Evolutionary conservation across 345 rosid genomes (phyloP), one percentile per base, ranked within the genome.

Genomic region (Acer saccharum): DNA sequence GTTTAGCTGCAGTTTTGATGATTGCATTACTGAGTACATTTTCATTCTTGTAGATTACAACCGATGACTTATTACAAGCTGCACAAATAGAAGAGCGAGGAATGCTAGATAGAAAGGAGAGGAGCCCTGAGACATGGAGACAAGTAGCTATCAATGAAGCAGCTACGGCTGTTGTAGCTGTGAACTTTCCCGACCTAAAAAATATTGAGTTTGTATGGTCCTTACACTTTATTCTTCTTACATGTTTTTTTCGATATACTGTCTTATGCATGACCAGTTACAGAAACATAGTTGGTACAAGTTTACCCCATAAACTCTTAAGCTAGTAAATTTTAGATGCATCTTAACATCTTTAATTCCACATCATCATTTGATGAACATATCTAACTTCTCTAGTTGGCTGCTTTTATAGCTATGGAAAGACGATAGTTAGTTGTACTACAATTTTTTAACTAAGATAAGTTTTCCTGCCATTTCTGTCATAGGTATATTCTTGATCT

Each of bases 1-100:
- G 64, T 54, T 23, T 60, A 50, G 29, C 70, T 50, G 44, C 27
- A 64, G 68, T 63, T 77, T 14, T 14, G 35, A 11, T 35, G 52
- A 20, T 46, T 73, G 52, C 68, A 21, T 55, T 79, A 77, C 68
- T 23, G 11, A 73, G 20, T 25, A 23, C 35, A 17, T 76, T 74
- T 67, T 75, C 58, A 73, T n/a, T 52, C 25, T n/a, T 82, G 88
- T 88, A 94, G 98, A 88, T 94, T 74, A 94, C 97, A 75, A 94
- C 97, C 54, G 98, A 94, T 85, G 98, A 94, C 83, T 85, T 93
- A 78, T 82, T 94, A 74, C 97, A 93, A 93, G 97, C 98, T 43
- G 98, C 98, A 74, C 94, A 93, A 89, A 93, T 93, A 79, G 98
- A 94, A 90, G 97, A 93, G 81, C 89, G 97, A 83, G 98, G 98